Evolutionary conservation across 345 rosid genomes (phyloP), one percentile per base, ranked within the genome.

Genomic region (Nasturtium officinale): DNA sequence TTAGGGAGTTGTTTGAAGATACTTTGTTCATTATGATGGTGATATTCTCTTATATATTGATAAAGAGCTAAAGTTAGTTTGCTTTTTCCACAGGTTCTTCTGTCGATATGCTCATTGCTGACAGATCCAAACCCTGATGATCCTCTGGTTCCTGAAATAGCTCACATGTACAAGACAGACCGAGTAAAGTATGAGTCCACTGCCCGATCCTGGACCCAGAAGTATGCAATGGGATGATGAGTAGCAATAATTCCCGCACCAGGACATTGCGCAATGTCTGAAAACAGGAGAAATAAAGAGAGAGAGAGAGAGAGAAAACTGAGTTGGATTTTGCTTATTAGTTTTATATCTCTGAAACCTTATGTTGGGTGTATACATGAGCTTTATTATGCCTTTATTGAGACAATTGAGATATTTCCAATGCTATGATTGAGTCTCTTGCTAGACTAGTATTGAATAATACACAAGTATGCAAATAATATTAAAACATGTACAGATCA

Each of bases 41-140:
- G 25, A 47, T 18, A 25, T 16, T 25, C 13, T 48, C 35, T 3
- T 3, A 6, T 5, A 9, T 66, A 26, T 13, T 15, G 18, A 25
- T 29, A 8, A 74, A 67, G 4, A 13, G 8, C 5, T 46, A 46
- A 17, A 46, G 40, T 65, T 51, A 71, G n/a, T 76, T 0, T 68
- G 25, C 30, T 0, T 7, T 11, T 72, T 11, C 38, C 61, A 43
- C 74, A 87, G 92, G 89, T 87, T 51, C 92, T 87, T 50, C 84
- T 87, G 51, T 87, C 92, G 25, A 87, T 87, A 60, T 85, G 89
- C 75, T 87, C 92, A 16, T 67, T 87, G 79, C 82, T 87, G 48
- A 87, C 92, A 1, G 89, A 87, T 76, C 87, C 89, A 30, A 85
- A 87, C 74, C 92, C 92, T 1, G 92, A 87, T 77, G 92, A 87